Evolutionary conservation across 805 yeast species (phyloP).

Genomic region (Zygotorulaspora chibaensis): DNA sequence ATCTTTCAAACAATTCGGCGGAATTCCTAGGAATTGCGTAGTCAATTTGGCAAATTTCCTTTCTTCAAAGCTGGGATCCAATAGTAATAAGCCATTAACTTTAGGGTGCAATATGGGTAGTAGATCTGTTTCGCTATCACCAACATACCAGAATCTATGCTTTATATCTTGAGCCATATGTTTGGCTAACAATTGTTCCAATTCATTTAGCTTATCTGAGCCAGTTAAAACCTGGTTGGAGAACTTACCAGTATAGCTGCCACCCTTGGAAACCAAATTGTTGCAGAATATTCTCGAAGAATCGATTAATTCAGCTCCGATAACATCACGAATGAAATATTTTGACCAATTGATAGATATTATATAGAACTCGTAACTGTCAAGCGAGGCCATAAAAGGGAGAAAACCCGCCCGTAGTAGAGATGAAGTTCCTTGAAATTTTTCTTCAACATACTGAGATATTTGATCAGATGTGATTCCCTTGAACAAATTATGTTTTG

Average conservation of each 20-base stretch:
- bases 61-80: conserved; percentile 21
- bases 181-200: conserved; percentile 11
- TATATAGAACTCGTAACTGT: conserved; percentile 16
- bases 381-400: conserved; percentile 7
- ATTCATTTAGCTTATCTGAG: conserved; percentile 22
- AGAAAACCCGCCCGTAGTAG: conserved; percentile 18
- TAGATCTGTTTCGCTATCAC: conserved; percentile 35
- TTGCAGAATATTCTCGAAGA: conserved; percentile 24
- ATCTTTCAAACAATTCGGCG: background rate
- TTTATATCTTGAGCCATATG: background rate
- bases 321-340: conserved; percentile 24
- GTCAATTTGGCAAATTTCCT: conserved; percentile 22
- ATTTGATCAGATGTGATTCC: conserved; percentile 18
- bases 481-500: conserved; percentile 15
- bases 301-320: conserved; percentile 11
- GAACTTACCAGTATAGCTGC: conserved; percentile 24
- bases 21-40: conserved; percentile 15
- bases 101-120: conserved; percentile 26
- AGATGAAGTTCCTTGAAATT: conserved; percentile 2
- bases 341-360: conserved; percentile 33
- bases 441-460: conserved; percentile 8
- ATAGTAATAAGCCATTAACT: conserved; percentile 26
- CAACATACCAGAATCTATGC: conserved; percentile 27
- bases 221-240: conserved; percentile 26
- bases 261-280: conserved; percentile 8